phyloP scores from a whole-genome alignment of 2,329 filamentous ascomycete species.

The Pleomassaria siparia region DNA sequence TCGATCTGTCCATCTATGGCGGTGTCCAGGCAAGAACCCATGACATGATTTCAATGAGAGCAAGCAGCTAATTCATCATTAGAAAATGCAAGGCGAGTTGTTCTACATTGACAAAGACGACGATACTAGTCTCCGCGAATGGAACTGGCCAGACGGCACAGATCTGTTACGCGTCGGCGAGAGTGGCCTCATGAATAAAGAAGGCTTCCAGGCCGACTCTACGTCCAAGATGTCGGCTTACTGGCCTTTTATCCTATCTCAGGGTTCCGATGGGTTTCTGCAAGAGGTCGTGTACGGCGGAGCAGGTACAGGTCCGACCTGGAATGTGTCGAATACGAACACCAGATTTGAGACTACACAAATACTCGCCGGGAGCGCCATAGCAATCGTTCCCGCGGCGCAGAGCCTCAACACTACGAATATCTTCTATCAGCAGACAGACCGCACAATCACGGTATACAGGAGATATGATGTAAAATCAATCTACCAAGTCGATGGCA shows the following conservation, averaged over 20 bases:
- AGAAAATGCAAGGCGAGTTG: constrained; percentile 6
- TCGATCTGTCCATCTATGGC: neutral
- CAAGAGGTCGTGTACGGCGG: neutral
- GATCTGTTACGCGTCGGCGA: neutral
- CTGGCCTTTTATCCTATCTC: constrained; percentile 8
- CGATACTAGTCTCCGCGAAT: constrained; percentile 5
- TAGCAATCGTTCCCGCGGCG: neutral
- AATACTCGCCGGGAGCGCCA: neutral
- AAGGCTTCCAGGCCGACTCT: neutral
- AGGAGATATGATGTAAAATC: neutral
- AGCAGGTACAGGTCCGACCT: neutral
- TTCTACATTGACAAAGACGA: constrained; percentile 4
- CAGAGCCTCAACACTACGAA: neutral
- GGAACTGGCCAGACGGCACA: constrained; percentile 6
- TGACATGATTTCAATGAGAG: neutral
- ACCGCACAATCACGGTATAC: neutral
- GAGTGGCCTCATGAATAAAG: neutral
- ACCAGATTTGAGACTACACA: neutral
- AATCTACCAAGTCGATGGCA: neutral
- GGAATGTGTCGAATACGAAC: neutral
- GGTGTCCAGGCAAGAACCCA: neutral
- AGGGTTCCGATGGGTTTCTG: neutral
- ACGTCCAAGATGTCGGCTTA: constrained; percentile 3
- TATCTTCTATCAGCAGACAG: neutral
- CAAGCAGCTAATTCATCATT: neutral